Conservation (phyloP, 1,139 yeast species). For the Fermentozyma sake region DNA sequence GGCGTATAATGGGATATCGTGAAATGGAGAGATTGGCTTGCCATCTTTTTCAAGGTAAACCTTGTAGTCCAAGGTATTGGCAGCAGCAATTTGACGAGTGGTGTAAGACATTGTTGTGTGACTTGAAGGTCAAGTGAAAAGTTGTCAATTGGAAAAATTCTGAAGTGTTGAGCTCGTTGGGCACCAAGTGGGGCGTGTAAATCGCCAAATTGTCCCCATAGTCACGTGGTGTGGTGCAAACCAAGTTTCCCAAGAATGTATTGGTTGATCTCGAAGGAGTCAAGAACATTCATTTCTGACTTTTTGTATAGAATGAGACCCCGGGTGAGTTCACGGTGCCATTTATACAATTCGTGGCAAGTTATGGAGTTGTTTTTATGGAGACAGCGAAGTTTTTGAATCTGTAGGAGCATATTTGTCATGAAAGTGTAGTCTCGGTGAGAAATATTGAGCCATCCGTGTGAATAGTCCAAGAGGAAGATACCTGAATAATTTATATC, state of each 20-base stretch:
- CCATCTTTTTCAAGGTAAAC: slow-evolving; percentile 63
- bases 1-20: slow-evolving; percentile 80
- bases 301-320: slow-evolving; percentile 49
- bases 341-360: slow-evolving; percentile 5
- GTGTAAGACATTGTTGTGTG: slow-evolving; percentile 52
- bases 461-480: slow-evolving; percentile 35
- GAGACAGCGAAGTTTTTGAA: slow-evolving; percentile 1
- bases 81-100: slow-evolving; percentile 86
- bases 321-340: slow-evolving; percentile 48
- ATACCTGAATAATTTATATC: slow-evolving; percentile 20
- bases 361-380: too few species aligned
- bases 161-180: slow-evolving; percentile 3
- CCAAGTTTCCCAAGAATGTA: slow-evolving; percentile 13
- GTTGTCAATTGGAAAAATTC: not conserved
- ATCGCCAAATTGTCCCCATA: slow-evolving; percentile 2
- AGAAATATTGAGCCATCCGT: slow-evolving; percentile 31
- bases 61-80: slow-evolving; percentile 86
- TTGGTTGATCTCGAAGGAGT: slow-evolving; percentile 3
- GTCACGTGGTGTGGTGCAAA: too few species aligned
- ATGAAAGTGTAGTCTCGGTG: slow-evolving; percentile 33
- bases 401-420: slow-evolving; percentile 17
- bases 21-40: slow-evolving; percentile 70
- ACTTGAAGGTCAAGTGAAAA: not conserved
- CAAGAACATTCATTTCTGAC: slow-evolving; percentile 52
- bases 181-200: slow-evolving; percentile 6